Percentiles rank a stretch among this genome's conserved stretches.
Conservation (phyloP, 2,329 filamentous ascomycete species). For the Diaporthe citri region DNA sequence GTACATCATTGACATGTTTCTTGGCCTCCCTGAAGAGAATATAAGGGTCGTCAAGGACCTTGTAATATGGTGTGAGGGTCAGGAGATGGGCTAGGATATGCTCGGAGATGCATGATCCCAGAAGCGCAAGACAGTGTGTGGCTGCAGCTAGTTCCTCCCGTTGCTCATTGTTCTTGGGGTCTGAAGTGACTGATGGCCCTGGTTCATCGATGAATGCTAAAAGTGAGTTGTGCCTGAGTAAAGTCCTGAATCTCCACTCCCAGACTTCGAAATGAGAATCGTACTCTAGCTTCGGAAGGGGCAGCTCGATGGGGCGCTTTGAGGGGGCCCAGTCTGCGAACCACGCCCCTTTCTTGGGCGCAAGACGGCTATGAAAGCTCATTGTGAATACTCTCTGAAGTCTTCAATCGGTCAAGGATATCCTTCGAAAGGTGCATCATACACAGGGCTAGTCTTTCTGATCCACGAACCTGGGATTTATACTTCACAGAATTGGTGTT, state of each 20-base stretch:
- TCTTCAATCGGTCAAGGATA: background rate
- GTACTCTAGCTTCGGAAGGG: background rate
- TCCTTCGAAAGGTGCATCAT: background rate
- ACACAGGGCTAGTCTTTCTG: background rate
- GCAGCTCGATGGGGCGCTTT: background rate
- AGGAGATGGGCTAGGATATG: background rate
- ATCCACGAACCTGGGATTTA: background rate
- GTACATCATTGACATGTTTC: no score
- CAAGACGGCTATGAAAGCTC: background rate
- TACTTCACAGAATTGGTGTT: background rate
- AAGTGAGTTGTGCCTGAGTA: background rate
- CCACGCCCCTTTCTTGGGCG: background rate
- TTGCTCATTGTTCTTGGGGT: background rate
- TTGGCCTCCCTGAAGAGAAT: background rate
- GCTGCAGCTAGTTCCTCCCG: background rate
- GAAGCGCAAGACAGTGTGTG: background rate
- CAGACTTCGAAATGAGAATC: background rate
- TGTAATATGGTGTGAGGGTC: background rate
- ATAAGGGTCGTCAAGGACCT: background rate
- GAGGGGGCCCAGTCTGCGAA: background rate
- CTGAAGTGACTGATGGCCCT: background rate
- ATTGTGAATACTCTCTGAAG: background rate
- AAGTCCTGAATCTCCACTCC: background rate
- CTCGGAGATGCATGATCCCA: background rate
- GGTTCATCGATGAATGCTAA: background rate